Evolutionary conservation across 2,329 filamentous ascomycete species (phyloP), one percentile per base, ranked within the genome.

Genomic region (Neurospora sp.): DNA sequence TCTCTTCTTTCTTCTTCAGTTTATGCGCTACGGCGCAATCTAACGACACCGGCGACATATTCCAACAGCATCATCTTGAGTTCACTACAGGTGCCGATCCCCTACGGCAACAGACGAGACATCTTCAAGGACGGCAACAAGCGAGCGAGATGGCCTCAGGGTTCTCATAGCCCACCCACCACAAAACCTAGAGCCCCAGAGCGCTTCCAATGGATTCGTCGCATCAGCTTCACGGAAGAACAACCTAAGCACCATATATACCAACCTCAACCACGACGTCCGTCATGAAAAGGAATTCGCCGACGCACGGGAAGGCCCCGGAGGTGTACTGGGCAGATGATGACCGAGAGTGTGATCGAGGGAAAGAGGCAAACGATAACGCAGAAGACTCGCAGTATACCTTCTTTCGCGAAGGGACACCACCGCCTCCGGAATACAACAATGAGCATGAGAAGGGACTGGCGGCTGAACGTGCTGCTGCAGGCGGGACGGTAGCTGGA

Each of bases 361-460:
- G 71, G 17, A 71, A 67, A 33, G 72, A 73, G 41, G 67, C 73
- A 46, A 76, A 75, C n/a, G 72, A 74, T 57, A 23, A 70, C 71
- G 68, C 73, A 52, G 75, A 76, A 17, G 73, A 74, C 28, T 74
- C 74, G 1, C 75, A 77, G 33, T 80, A 77, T 70, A 83, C 81
- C 0, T 83, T 83, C 43, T 81, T 80, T 73, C 79, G 80, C 19
- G 81, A 82, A 68, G 74, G 73, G 12, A 81, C 81, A n/a, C 80
- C 80, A 12, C 76, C 80, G 12, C 79, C 78, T 2, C 72, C 69
- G 40, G 75, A 72, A 11, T 69, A 72, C 67, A 67, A 62, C 17
- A 70, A 70, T 11, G 66, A 70, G 8, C 67, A 70, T 12, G 74
- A 74, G 71, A 72, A 74, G 69, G 67, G 62, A n/a, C 67, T 57